Conservation (phyloP, 345 rosid species). For the Physaria fendleri region DNA sequence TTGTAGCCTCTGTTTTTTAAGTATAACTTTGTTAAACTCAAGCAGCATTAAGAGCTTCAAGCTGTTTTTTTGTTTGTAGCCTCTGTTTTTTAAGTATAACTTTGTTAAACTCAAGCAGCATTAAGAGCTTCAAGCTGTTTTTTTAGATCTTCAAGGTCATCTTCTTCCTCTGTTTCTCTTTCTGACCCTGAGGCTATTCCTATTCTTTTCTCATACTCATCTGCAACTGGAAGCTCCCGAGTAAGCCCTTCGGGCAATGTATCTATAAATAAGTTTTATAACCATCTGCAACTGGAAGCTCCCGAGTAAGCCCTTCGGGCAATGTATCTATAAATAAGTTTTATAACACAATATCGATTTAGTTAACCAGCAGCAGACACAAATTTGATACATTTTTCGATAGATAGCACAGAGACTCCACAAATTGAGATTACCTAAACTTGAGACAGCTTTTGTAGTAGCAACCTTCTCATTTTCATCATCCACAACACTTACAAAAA, state of each 20-base stretch:
- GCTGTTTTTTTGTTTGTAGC: slow-evolving; percentile 52
- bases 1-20: slow-evolving; percentile 19
- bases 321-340: slow-evolving; percentile 43
- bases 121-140: slow-evolving; percentile 88
- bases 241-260: slow-evolving; percentile 83
- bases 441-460: slow-evolving; percentile 34
- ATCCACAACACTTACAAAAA: slow-evolving; percentile 43
- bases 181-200: slow-evolving; percentile 27
- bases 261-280: slow-evolving; percentile 40
- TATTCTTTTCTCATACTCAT: slow-evolving; percentile 40
- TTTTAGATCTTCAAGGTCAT: slow-evolving; percentile 65
- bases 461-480: slow-evolving; percentile 47
- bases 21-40: slow-evolving; percentile 13
- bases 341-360: not conserved
- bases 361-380: not conserved
- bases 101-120: slow-evolving; percentile 34
- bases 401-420: not conserved
- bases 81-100: slow-evolving; percentile 6
- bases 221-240: slow-evolving; percentile 80
- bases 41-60: slow-evolving; percentile 75
- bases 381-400: not conserved
- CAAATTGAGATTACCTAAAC: slow-evolving; percentile 44
- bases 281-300: slow-evolving; percentile 79
- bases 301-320: slow-evolving; percentile 81
- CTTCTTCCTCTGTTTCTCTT: slow-evolving; percentile 39